phyloP scores from a whole-genome alignment of 106 monocot species.

The Ottelia alismoides region DNA sequence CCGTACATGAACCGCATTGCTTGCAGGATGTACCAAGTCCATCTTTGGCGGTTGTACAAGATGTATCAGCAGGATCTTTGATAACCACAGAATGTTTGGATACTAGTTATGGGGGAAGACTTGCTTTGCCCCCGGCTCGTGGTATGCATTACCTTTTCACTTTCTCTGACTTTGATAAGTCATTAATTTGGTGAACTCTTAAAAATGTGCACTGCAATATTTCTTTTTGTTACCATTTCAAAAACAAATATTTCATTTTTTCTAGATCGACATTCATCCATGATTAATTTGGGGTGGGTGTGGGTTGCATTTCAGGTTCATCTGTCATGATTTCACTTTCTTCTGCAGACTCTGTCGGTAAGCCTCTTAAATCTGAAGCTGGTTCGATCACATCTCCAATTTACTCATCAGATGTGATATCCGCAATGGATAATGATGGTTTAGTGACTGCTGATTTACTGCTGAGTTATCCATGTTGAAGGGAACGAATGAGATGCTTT shows the following conservation, averaged over 20 bases:
- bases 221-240: conserved; percentile 4
- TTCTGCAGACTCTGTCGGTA: no score
- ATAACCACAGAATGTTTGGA: conserved; percentile 5
- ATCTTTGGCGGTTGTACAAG: conserved; percentile 5
- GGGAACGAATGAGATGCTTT: no score
- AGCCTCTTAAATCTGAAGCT: no score
- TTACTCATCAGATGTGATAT: no score
- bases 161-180: neutral
- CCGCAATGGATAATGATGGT: no score
- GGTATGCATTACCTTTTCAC: neutral
- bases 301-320: neutral
- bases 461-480: no score
- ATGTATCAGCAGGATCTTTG: conserved; percentile 1
- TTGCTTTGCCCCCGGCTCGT: neutral
- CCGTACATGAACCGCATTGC: neutral
- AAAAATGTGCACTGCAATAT: conserved; percentile 1
- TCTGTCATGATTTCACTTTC: no score
- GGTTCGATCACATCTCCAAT: no score
- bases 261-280: neutral
- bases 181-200: neutral
- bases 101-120: conserved; percentile 7
- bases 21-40: conserved; percentile 11
- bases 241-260: conserved; percentile 2
- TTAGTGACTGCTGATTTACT: no score
- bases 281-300: conserved; percentile 6